phyloP scores from a whole-genome alignment of 441 rosid species.

The Adansonia gregorii region DNA sequence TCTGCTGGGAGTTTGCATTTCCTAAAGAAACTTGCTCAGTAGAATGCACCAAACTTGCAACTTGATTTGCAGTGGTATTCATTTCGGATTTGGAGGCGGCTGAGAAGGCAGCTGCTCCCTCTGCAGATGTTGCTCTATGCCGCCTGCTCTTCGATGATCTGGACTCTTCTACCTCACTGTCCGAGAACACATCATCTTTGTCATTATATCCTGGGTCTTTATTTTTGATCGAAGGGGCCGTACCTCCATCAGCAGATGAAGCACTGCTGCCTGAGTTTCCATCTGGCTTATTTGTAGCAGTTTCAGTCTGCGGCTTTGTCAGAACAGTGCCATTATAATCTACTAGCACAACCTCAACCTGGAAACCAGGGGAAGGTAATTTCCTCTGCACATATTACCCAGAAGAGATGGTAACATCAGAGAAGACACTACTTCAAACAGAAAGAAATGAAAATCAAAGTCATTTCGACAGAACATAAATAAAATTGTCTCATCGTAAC shows the following conservation, averaged over 20 bases:
- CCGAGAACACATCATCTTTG: slow-evolving; percentile 92
- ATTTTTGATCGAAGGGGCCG: slow-evolving; percentile 41
- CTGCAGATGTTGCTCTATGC: slow-evolving; percentile 40
- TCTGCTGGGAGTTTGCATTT: slow-evolving; percentile 39
- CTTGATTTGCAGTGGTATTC: slow-evolving; percentile 45
- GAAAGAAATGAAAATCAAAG: not conserved
- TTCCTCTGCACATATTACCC: slow-evolving; percentile 65
- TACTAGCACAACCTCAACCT: slow-evolving; percentile 86
- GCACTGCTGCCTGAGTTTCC: slow-evolving; percentile 49
- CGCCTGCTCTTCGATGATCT: slow-evolving; percentile 47
- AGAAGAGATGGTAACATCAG: not conserved
- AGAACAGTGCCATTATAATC: slow-evolving; percentile 55
- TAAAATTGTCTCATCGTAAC: not conserved
- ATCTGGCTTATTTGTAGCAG: slow-evolving; percentile 39
- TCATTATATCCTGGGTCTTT: slow-evolving; percentile 51
- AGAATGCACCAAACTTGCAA: slow-evolving; percentile 49
- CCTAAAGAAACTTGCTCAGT: slow-evolving; percentile 67
- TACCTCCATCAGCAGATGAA: slow-evolving; percentile 39
- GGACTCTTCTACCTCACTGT: slow-evolving; percentile 63
- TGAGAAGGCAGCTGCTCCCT: slow-evolving; percentile 39
- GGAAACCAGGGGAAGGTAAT: slow-evolving; percentile 94
- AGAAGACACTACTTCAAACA: not conserved
- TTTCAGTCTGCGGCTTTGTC: slow-evolving; percentile 38
- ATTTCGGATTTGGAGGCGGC: slow-evolving; percentile 43
- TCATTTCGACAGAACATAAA: not conserved